Evolutionary conservation across 2,329 filamentous ascomycete species (phyloP).

Genomic region (Lomentospora prolificans): DNA sequence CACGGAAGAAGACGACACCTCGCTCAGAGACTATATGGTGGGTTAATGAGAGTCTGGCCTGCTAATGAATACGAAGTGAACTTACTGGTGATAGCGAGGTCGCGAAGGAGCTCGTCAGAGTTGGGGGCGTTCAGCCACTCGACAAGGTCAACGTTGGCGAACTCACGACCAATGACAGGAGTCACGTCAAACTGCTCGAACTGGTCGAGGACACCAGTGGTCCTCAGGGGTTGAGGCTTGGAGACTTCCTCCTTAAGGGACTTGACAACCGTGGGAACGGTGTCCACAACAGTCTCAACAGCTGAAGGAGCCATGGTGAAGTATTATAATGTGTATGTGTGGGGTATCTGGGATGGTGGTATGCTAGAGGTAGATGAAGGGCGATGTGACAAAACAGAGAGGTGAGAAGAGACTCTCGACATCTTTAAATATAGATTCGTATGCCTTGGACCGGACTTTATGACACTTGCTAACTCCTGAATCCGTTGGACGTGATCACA

Average conservation of each 20-base stretch:
- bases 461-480: neutral
- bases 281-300: neutral
- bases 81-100: slow-evolving; percentile 58
- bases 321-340: neutral
- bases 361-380: no score
- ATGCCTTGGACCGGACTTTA: neutral
- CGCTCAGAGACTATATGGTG: slow-evolving; percentile 48
- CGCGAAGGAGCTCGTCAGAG: slow-evolving; percentile 52
- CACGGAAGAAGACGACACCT: slow-evolving; percentile 61
- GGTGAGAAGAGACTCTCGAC: neutral
- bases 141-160: slow-evolving; percentile 44
- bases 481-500: neutral
- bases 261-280: neutral
- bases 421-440: neutral
- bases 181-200: slow-evolving; percentile 50
- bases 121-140: slow-evolving; percentile 53
- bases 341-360: no score
- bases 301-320: neutral
- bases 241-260: neutral
- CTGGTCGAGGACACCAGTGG: slow-evolving; percentile 38
- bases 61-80: neutral
- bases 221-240: slow-evolving; percentile 29
- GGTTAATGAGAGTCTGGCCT: neutral
- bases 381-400: neutral
- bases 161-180: slow-evolving; percentile 53